phyloP scores from a whole-genome alignment of 129 eudicot genomes.

The Gnaphalium uliginosum region DNA sequence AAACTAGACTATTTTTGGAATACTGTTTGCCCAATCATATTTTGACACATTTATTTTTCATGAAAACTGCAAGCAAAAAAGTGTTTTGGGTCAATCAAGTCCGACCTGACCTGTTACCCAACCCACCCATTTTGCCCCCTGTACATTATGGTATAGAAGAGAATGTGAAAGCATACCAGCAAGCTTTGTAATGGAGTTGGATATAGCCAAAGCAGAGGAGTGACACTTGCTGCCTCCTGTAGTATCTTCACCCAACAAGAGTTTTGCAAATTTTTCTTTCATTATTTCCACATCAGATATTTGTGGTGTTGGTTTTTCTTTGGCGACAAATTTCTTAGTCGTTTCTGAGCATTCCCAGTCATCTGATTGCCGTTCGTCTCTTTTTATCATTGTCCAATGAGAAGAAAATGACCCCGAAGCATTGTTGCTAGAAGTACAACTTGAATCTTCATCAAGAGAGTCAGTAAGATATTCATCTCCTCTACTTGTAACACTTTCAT shows the following conservation, averaged over 20 bases:
- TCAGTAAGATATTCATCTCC: slow-evolving; percentile 61
- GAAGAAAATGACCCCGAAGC: slow-evolving; percentile 69
- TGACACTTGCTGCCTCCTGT: slow-evolving; percentile 82
- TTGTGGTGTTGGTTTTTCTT: slow-evolving; percentile 42
- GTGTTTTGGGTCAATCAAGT: not conserved
- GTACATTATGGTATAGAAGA: not conserved
- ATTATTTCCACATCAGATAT: slow-evolving; percentile 55
- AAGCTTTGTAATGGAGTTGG: slow-evolving; percentile 86
- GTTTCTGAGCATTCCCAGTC: slow-evolving; percentile 56
- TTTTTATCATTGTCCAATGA: slow-evolving; percentile 54
- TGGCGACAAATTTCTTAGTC: slow-evolving; percentile 33
- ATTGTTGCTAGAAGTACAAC: slow-evolving; percentile 80
- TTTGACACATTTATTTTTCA: not conserved
- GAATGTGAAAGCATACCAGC: slow-evolving; percentile 52
- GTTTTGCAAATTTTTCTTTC: slow-evolving; percentile 86
- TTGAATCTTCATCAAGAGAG: slow-evolving; percentile 69
- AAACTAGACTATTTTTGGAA: not conserved
- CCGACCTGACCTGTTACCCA: not conserved
- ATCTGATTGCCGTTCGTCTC: slow-evolving; percentile 50
- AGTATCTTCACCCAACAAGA: slow-evolving; percentile 85
- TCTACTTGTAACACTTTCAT: slow-evolving; percentile 60
- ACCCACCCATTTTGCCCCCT: not conserved
- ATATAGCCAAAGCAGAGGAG: slow-evolving; percentile 71
- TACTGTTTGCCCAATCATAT: not conserved
- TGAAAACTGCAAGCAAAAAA: not conserved